Percentiles rank a stretch among this genome's conserved stretches.
phyloP scores from a whole-genome alignment of 805 yeast species.

The Zygotorulaspora chibaensis region DNA sequence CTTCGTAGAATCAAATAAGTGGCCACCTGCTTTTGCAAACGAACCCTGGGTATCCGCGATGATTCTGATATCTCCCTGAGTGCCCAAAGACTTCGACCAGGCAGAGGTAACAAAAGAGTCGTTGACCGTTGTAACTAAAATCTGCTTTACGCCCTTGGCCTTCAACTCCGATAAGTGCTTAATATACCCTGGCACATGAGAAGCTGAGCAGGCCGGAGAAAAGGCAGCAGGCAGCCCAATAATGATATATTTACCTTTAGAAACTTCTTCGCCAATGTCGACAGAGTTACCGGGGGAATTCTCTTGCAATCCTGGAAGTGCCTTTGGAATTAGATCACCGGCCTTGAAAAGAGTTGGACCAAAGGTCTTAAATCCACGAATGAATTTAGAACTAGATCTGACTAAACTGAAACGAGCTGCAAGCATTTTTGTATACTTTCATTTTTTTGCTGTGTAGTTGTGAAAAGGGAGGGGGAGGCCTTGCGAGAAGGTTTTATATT shows the following conservation, averaged over 20 bases:
- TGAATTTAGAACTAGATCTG: not conserved
- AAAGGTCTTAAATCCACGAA: slow-evolving; percentile 27
- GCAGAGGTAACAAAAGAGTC: slow-evolving; percentile 83
- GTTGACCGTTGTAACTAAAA: slow-evolving; percentile 74
- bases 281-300: slow-evolving; percentile 62
- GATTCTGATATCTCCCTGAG: slow-evolving; percentile 43
- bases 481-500: too few species aligned
- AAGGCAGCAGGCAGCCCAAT: slow-evolving; percentile 79
- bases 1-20: slow-evolving; percentile 68
- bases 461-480: too few species aligned
- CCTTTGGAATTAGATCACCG: slow-evolving; percentile 62
- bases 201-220: slow-evolving; percentile 71
- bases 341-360: slow-evolving; percentile 38
- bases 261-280: slow-evolving; percentile 47
- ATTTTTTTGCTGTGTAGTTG: too few species aligned
- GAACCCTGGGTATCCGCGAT: slow-evolving; percentile 80
- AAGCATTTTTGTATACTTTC: not conserved
- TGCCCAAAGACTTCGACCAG: slow-evolving; percentile 54
- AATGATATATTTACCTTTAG: slow-evolving; percentile 48
- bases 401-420: not conserved
- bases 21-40: slow-evolving; percentile 60
- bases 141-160: slow-evolving; percentile 57
- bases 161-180: slow-evolving; percentile 47
- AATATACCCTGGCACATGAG: slow-evolving; percentile 70
- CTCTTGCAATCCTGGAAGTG: slow-evolving; percentile 45